Conservation (phyloP, 495 filamentous ascomycete genomes). For the Tuber umbilicatum region DNA sequence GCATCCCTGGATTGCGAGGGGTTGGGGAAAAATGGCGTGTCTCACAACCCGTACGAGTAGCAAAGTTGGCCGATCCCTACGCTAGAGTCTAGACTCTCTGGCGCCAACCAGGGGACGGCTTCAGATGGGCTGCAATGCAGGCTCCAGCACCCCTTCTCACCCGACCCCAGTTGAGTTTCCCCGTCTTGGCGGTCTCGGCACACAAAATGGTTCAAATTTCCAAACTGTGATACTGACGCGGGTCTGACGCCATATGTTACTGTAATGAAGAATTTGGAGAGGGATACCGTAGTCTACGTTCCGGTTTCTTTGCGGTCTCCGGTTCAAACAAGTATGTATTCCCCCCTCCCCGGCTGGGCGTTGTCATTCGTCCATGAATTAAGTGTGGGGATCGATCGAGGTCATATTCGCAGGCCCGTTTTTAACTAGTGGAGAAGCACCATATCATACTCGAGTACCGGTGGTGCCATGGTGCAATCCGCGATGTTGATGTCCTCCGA, state of each 20-base stretch:
- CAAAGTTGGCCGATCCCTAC: neutral
- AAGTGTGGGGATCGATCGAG: neutral
- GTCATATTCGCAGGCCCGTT: neutral
- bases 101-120: neutral
- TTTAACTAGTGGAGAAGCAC: neutral
- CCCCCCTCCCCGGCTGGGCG: neutral
- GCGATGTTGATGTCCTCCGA: neutral
- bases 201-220: neutral
- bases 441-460: neutral
- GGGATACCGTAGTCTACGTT: no score
- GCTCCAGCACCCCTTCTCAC: neutral
- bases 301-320: neutral
- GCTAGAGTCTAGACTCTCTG: no score
- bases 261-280: no score
- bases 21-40: neutral
- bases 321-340: neutral
- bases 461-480: neutral
- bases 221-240: neutral
- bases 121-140: neutral
- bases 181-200: neutral
- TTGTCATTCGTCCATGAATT: neutral
- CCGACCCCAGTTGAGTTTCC: neutral
- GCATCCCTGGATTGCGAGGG: neutral
- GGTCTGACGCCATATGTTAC: conserved; percentile 1
- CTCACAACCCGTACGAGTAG: neutral